Evolutionary conservation across 148 eudicot species (phyloP).

Genomic region (Amaranthus hypochondriacus): DNA sequence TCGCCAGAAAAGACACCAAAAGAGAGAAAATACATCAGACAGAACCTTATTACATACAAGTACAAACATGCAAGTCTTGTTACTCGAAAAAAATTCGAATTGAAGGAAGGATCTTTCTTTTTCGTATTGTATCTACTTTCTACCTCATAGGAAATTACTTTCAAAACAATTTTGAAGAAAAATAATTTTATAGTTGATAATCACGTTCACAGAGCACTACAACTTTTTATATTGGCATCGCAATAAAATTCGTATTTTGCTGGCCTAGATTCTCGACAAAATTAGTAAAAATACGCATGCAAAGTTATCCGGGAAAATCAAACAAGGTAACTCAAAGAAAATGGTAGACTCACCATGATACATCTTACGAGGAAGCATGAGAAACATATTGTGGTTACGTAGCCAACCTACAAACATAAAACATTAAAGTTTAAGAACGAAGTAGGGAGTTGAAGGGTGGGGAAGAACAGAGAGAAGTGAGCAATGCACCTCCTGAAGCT

Average conservation of each 20-base stretch:
- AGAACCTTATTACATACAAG: not conserved
- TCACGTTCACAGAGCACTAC: not conserved
- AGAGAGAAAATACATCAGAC: not conserved
- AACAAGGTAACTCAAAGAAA: not conserved
- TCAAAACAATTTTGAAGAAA: not conserved
- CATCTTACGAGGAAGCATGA: conserved; percentile 85
- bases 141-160: not conserved
- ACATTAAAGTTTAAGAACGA: not conserved
- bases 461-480: not conserved
- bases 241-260: not conserved
- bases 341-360: conserved; percentile 62
- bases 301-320: conserved; percentile 4
- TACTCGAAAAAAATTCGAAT: not conserved
- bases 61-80: not conserved
- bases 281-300: not conserved
- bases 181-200: not conserved
- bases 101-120: not conserved
- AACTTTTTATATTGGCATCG: not conserved
- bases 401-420: conserved; percentile 44
- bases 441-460: not conserved
- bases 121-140: no score
- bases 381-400: conserved; percentile 89
- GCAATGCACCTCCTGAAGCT: conserved; percentile 79
- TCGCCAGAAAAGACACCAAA: not conserved
- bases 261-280: not conserved